Percentiles rank a stretch among this genome's conserved stretches.
These are phyloP conservation scores for Crucihimalaya himalaica DNA, from an alignment of 345 rosid species.

Conservation along the genomic window DNA sequence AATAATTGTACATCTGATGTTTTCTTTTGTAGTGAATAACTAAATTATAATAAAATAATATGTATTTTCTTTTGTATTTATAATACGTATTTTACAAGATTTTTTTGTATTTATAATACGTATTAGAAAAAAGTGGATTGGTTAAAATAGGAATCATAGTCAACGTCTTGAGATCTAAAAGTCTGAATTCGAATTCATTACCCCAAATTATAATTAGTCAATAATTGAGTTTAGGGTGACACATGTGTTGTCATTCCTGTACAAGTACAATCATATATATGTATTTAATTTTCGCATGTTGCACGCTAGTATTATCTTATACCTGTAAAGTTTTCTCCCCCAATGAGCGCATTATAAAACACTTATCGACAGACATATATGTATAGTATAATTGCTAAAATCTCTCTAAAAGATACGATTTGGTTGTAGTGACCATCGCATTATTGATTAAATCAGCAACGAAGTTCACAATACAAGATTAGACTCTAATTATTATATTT, in stretches of 20 bases:
- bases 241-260: slow-evolving; percentile 1
- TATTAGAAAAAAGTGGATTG: neutral
- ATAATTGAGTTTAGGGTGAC: slow-evolving; percentile 5
- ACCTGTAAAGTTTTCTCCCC: neutral
- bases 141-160: neutral
- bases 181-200: slow-evolving; percentile 15
- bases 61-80: no score
- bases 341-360: neutral
- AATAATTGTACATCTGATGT: no score
- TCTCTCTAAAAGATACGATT: slow-evolving; percentile 4
- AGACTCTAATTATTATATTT: neutral
- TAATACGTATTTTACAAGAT: neutral
- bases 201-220: neutral
- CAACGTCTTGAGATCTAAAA: slow-evolving; percentile 26
- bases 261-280: neutral
- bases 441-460: neutral
- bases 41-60: no score
- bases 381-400: neutral
- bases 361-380: neutral
- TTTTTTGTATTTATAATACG: neutral
- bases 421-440: neutral
- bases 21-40: no score
- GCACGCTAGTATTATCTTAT: slow-evolving; percentile 32
- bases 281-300: slow-evolving; percentile 27
- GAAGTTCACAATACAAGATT: neutral